phyloP scores from a whole-genome alignment of 2,329 filamentous ascomycete genomes.

The Penicillium expansum region DNA sequence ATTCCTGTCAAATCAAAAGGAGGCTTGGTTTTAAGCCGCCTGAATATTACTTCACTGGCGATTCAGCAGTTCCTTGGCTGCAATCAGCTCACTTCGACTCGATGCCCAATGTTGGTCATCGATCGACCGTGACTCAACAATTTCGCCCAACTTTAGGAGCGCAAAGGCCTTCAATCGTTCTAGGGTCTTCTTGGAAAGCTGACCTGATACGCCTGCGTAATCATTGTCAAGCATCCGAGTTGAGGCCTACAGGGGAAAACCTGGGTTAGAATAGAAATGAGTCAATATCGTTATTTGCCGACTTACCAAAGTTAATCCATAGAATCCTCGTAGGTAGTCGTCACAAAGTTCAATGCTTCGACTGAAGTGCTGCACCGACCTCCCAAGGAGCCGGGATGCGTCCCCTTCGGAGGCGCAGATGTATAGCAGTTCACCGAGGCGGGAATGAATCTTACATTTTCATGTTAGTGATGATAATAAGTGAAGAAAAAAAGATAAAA shows the following conservation, averaged over 20 bases:
- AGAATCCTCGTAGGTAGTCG: slow-evolving; percentile 86
- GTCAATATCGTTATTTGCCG: not conserved
- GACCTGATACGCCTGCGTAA: slow-evolving; percentile 11
- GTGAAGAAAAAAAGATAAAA: too few species aligned
- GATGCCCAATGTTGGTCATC: slow-evolving; percentile 31
- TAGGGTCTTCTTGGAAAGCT: slow-evolving; percentile 24
- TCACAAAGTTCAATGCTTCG: slow-evolving; percentile 92
- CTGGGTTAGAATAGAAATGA: not conserved
- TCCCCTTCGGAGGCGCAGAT: slow-evolving; percentile 54
- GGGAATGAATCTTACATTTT: slow-evolving; percentile 69
- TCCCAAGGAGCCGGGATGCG: slow-evolving; percentile 56
- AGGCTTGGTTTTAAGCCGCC: not conserved
- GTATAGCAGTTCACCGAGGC: slow-evolving; percentile 78
- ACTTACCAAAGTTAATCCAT: slow-evolving; percentile 77
- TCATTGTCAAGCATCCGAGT: slow-evolving; percentile 26
- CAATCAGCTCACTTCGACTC: slow-evolving; percentile 41
- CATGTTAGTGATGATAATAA: slow-evolving; percentile 10
- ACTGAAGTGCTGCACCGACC: slow-evolving; percentile 80
- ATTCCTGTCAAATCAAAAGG: slow-evolving; percentile 2
- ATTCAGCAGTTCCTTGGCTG: slow-evolving; percentile 43
- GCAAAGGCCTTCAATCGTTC: slow-evolving; percentile 38
- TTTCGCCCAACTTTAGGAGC: slow-evolving; percentile 35
- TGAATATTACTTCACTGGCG: slow-evolving; percentile 10
- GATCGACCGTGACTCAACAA: slow-evolving; percentile 36
- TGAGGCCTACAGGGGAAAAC: slow-evolving; percentile 23